Percentiles rank a stretch among this genome's conserved stretches.
These are phyloP conservation scores for Baorangia bicolor DNA, from an alignment of 768 basidiomycete genomes.

Conservation along the genomic window DNA sequence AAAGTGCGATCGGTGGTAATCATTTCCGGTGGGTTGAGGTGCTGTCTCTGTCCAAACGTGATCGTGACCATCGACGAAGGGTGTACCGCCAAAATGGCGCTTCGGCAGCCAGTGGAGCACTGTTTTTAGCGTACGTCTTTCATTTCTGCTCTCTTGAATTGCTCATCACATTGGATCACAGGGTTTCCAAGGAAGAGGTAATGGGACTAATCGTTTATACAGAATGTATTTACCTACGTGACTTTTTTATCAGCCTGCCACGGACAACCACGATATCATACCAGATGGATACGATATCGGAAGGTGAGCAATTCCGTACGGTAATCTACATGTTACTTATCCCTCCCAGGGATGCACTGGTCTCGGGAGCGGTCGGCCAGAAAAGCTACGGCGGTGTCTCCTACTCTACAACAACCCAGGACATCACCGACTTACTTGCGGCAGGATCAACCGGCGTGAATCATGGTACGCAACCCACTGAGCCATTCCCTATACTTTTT, in stretches of 20 bases:
- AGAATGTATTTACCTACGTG: neutral
- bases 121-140: slow-evolving; percentile 55
- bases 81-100: slow-evolving; percentile 60
- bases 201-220: neutral
- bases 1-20: slow-evolving; percentile 44
- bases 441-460: slow-evolving; percentile 51
- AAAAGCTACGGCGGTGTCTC: slow-evolving; percentile 43
- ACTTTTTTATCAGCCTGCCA: slow-evolving; percentile 22
- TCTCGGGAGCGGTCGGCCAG: slow-evolving; percentile 38
- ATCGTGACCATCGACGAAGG: slow-evolving; percentile 15
- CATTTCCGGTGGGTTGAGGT: slow-evolving; percentile 40
- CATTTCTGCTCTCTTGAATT: neutral
- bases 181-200: slow-evolving; percentile 48
- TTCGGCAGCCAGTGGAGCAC: slow-evolving; percentile 42
- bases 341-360: slow-evolving; percentile 36
- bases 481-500: neutral
- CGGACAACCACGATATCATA: slow-evolving; percentile 40
- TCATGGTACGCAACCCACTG: slow-evolving; percentile 38
- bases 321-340: neutral
- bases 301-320: slow-evolving; percentile 24
- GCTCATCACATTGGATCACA: slow-evolving; percentile 12
- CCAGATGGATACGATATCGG: slow-evolving; percentile 50
- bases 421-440: slow-evolving; percentile 52
- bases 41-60: neutral
- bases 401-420: slow-evolving; percentile 46